A percentile compares a stretch with the other conserved stretches of the same genome.
These are phyloP conservation scores for Aureobasidium sp. DNA, from an alignment of 2,329 filamentous ascomycete species.

Conservation along the genomic window DNA sequence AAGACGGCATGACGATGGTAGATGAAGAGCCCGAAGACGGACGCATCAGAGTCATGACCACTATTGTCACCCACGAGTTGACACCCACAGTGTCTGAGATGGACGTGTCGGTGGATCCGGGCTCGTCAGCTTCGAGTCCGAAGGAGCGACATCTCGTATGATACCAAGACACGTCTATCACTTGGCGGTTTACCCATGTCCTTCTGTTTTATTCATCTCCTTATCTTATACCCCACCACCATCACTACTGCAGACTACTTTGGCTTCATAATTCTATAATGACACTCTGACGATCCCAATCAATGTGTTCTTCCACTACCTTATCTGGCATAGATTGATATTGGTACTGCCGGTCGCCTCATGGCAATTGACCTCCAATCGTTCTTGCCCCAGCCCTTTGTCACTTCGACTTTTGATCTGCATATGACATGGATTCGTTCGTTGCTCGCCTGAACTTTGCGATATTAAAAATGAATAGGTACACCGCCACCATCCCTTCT, in stretches of 20 bases:
- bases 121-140: not conserved
- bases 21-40: not conserved
- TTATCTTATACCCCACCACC: not conserved
- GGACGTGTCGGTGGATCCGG: not conserved
- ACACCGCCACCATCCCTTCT: not conserved
- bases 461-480: not conserved
- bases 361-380: not conserved
- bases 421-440: not conserved
- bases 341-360: not conserved
- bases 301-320: not conserved
- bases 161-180: not conserved
- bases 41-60: constrained; percentile 4
- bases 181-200: not conserved
- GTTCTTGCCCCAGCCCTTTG: not conserved
- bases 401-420: not conserved
- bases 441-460: not conserved
- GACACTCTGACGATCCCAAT: not conserved
- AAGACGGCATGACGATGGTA: not conserved
- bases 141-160: constrained; percentile 4
- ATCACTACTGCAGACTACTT: not conserved
- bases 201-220: not conserved
- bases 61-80: not conserved
- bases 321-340: not conserved
- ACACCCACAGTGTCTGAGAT: not conserved
- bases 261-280: not conserved